A percentile compares a stretch with the other conserved stretches of the same genome.
Evolutionary conservation across 306 rosid species (phyloP).

Genomic region (Trifolium subterraneum): DNA sequence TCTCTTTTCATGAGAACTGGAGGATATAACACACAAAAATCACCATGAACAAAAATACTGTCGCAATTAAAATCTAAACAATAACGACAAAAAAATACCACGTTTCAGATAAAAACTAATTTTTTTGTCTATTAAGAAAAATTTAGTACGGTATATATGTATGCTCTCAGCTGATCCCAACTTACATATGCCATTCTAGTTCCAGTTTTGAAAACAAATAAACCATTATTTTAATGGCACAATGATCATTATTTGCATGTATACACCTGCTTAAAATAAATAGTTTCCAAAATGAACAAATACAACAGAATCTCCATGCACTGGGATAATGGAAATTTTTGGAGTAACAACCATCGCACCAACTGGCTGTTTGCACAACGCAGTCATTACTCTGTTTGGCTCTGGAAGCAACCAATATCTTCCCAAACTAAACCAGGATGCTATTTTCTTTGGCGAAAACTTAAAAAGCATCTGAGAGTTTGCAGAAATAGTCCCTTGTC

Average conservation of each 20-base stretch:
- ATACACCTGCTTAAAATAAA: constrained; percentile 26
- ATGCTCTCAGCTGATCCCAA: neutral
- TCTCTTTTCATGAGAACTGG: no score
- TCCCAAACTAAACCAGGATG: constrained; percentile 58
- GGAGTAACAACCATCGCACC: constrained; percentile 66
- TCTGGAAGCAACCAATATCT: constrained; percentile 63
- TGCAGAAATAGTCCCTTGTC: constrained; percentile 51
- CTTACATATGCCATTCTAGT: neutral
- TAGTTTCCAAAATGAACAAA: constrained; percentile 39
- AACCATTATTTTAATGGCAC: constrained; percentile 7
- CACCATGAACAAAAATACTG: no score
- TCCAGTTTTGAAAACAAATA: constrained; percentile 10
- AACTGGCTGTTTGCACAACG: constrained; percentile 60
- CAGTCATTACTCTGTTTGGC: constrained; percentile 61
- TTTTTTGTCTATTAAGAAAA: neutral
- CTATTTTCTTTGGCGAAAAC: constrained; percentile 61
- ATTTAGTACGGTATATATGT: neutral
- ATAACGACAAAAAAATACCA: no score
- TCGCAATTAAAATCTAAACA: no score
- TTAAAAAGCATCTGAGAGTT: constrained; percentile 50
- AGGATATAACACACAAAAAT: no score
- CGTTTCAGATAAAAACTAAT: no score
- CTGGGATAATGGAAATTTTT: constrained; percentile 57
- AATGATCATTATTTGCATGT: constrained; percentile 39
- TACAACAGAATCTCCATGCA: constrained; percentile 63